Evolutionary conservation across 192 early-diverging fungal genomes (phyloP), one percentile per base, ranked within the genome.

Genomic region (Coemansia sp.): DNA sequence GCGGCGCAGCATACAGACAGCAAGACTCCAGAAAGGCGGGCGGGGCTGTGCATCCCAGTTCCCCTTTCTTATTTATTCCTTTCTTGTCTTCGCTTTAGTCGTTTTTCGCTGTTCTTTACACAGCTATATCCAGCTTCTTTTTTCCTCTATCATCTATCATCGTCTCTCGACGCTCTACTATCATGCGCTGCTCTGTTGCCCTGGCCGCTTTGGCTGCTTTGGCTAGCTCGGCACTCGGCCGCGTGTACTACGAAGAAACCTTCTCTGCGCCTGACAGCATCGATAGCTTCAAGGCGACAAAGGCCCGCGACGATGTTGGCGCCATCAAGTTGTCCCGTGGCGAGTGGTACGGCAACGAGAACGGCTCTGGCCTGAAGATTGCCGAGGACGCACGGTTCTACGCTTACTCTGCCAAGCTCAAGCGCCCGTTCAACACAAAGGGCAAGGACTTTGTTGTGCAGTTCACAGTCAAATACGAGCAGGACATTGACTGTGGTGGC

Each of bases 391-490:
- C 90, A 49, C 86, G 88, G 38, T 96, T 94, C 87, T 98, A 97
- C 85, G 90, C 92, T 43, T 88, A 92, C 64, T 88, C 95, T 9
- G 87, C 92, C 33, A 87, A 90, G 66, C 83, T 95, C 68, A 85
- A 90, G 64, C 81, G 90, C 60, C 73, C 83, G 64, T 91, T 93
- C 74, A 89, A 92, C 83, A 94, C 92, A 86, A 89, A 90, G 75
- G 91, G 89, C 76, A 95, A 95, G 75, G 86, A 90, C 75, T 85
- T 93, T 68, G 87, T 98, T 22, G 73, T 96, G 29, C 96, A 98
- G 85, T 97, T 92, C 76, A 89, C 92, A 40, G 92, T 93, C 66
- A 97, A 95, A 88, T 93, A 94, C 74, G 96, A 98, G 83, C 90
- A 92, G 62, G 81, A 84, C 69, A 92, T 95, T 72, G 94, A 95